Percentiles rank a stretch among this genome's conserved stretches.
Conservation (phyloP, 1,284 basidiomycete genomes). For the Megacollybia platyphylla region DNA sequence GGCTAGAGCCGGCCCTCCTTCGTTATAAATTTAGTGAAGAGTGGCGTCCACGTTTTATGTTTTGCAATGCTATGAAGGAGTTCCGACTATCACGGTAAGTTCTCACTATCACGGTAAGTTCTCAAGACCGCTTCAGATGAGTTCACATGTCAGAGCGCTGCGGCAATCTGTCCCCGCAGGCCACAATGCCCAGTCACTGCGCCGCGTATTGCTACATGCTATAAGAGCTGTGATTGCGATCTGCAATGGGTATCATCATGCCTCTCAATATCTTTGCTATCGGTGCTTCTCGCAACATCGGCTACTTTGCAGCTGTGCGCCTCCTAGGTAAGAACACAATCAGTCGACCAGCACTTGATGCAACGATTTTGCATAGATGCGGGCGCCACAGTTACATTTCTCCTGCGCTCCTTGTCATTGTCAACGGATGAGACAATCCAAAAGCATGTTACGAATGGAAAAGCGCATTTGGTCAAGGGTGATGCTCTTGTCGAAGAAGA, state of each 20-base stretch:
- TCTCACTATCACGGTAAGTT: too few relatives aligned
- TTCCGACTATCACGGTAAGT: too few relatives aligned
- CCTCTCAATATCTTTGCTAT: constrained; percentile 27
- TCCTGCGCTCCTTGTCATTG: constrained; percentile 32
- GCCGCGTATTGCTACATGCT: too few relatives aligned
- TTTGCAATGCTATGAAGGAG: too few relatives aligned
- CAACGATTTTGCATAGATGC: constrained; percentile 15
- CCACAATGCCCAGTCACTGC: too few relatives aligned
- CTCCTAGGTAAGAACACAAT: constrained; percentile 28
- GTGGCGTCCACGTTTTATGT: too few relatives aligned
- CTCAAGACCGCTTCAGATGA: too few relatives aligned
- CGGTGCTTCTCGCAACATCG: constrained; percentile 56
- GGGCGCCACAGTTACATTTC: constrained; percentile 36
- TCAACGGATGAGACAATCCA: constrained; percentile 31
- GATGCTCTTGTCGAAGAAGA: constrained; percentile 34
- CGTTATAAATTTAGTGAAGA: too few relatives aligned
- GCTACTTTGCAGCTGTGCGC: constrained; percentile 37
- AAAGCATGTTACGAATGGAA: constrained; percentile 24
- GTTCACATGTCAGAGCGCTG: too few relatives aligned
- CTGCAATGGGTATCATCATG: not conserved
- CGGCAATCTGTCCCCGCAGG: too few relatives aligned
- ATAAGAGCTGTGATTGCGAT: too few relatives aligned
- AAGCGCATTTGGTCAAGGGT: constrained; percentile 33
- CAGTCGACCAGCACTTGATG: not conserved
- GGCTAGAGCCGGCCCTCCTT: too few relatives aligned